Conservation (phyloP, 129 eudicot genomes). For the Centrapalus pauciflorus region DNA sequence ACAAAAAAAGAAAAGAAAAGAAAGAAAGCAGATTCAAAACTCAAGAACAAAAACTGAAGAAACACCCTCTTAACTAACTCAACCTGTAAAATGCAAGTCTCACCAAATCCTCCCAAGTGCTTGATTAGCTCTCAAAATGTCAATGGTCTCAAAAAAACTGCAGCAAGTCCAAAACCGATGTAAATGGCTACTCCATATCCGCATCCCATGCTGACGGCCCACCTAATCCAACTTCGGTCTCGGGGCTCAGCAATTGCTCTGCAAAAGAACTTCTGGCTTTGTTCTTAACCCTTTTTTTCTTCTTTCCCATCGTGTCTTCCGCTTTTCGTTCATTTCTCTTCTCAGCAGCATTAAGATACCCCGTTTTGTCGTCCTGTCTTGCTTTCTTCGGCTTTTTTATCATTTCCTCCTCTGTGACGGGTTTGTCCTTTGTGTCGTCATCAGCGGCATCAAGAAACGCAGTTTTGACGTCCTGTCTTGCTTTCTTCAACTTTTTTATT, state of each 20-base stretch:
- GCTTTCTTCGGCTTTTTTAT: conserved; percentile 26
- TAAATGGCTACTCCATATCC: conserved; percentile 7
- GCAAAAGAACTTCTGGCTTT: conserved; percentile 32
- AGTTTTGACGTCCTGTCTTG: conserved; percentile 18
- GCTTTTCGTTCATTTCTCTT: conserved; percentile 12
- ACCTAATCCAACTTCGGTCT: conserved; percentile 71
- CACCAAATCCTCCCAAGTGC: conserved; percentile 1
- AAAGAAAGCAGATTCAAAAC: no score
- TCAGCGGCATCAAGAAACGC: no score
- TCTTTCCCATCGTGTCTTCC: conserved; percentile 18
- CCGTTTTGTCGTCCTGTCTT: conserved; percentile 42
- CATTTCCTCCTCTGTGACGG: not conserved
- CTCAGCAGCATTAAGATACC: conserved; percentile 24
- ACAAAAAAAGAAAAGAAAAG: no score
- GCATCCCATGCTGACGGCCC: conserved; percentile 73
- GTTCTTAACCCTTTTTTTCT: conserved; percentile 45
- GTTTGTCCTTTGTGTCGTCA: not conserved
- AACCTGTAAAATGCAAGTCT: conserved; percentile 1
- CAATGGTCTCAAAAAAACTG: not conserved
- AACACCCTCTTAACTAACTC: no score
- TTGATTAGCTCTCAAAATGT: no score
- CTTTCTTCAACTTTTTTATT: conserved; percentile 32
- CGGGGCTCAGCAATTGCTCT: conserved; percentile 35
- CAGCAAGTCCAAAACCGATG: not conserved
- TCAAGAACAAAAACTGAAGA: no score